Conservation (phyloP, 805 yeast species). For the Nakazawaea peltata region DNA sequence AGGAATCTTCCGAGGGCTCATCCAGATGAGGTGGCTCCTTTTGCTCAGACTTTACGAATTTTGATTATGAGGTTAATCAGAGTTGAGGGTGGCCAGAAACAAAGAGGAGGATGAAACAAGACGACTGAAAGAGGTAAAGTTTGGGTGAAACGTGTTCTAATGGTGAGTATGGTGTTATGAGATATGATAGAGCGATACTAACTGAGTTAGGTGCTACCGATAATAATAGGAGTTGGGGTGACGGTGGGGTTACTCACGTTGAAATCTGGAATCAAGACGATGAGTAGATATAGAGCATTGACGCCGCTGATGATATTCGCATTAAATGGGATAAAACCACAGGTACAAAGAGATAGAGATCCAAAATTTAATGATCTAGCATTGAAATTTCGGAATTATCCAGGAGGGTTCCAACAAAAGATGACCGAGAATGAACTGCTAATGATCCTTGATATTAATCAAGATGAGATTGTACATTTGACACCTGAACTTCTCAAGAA, state of each 20-base stretch:
- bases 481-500: conserved; percentile 47
- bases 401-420: conserved; percentile 55
- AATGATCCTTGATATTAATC: conserved; percentile 50
- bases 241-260: conserved; percentile 42
- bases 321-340: conserved; percentile 25
- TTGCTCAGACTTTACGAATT: too few relatives aligned
- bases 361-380: conserved; percentile 12
- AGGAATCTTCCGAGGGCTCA: too few relatives aligned
- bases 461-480: conserved; percentile 44
- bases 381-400: conserved; percentile 27
- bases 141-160: too few relatives aligned
- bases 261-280: conserved; percentile 29
- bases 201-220: conserved; percentile 43
- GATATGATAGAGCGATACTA: too few relatives aligned
- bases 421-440: conserved; percentile 72
- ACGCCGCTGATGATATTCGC: conserved; percentile 30
- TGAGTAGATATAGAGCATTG: conserved; percentile 20
- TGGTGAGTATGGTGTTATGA: too few relatives aligned
- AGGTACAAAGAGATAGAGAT: conserved; percentile 10
- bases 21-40: too few relatives aligned
- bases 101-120: too few relatives aligned
- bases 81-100: too few relatives aligned
- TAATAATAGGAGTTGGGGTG: conserved; percentile 46
- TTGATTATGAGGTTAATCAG: too few relatives aligned
- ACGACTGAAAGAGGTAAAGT: too few relatives aligned